Conservation (phyloP, 768 basidiomycete genomes). For the Boletus sp. region DNA sequence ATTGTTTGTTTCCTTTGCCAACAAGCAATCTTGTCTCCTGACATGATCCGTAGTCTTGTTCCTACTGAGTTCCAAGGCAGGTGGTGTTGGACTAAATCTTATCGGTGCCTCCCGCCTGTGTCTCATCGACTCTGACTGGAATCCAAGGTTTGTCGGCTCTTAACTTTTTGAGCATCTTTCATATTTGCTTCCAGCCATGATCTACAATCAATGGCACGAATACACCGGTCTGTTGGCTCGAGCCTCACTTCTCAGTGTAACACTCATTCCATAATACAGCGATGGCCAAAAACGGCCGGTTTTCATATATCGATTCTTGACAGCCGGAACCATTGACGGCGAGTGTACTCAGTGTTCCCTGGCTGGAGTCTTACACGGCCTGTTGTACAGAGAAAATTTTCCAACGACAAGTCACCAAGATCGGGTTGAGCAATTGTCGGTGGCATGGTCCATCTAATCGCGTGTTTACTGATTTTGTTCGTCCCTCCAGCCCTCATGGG, state of each 20-base stretch:
- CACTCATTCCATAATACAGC: constrained; percentile 37
- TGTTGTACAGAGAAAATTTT: constrained; percentile 73
- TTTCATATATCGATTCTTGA: constrained; percentile 84
- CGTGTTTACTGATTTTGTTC: constrained; percentile 8
- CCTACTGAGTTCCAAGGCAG: constrained; percentile 90
- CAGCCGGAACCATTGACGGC: constrained; percentile 90
- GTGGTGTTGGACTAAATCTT: constrained; percentile 91
- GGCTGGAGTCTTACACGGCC: constrained; percentile 1
- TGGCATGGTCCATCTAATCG: constrained; percentile 14
- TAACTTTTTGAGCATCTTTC: neutral
- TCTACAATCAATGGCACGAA: constrained; percentile 95
- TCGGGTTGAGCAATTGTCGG: constrained; percentile 84
- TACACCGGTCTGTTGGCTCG: constrained; percentile 63
- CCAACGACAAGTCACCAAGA: constrained; percentile 92
- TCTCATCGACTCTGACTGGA: constrained; percentile 91
- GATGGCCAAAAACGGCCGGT: constrained; percentile 94
- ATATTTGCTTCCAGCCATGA: constrained; percentile 58
- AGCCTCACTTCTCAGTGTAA: neutral
- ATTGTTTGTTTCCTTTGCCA: constrained; percentile 49
- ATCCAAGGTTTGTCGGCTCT: constrained; percentile 59
- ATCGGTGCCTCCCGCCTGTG: constrained; percentile 88
- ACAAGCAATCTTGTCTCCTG: neutral
- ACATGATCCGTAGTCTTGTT: constrained; percentile 64
- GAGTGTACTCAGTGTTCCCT: constrained; percentile 11
- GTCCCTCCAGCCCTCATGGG: constrained; percentile 61